Conservation (phyloP, 805 yeast genomes). For the Metschnikowia similis region DNA sequence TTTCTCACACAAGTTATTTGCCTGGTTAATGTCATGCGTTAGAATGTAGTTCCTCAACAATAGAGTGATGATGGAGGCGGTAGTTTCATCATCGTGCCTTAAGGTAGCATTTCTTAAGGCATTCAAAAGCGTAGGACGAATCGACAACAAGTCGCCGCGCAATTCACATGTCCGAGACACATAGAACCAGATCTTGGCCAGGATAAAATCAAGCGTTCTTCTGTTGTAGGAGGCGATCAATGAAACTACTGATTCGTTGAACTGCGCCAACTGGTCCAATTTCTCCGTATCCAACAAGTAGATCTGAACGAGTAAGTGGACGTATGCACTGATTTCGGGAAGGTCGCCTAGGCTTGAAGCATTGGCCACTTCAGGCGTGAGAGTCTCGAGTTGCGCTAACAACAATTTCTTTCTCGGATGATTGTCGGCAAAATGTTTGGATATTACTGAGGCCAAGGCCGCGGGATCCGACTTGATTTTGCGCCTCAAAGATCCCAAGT, state of each 20-base stretch:
- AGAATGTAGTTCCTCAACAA: constrained; percentile 75
- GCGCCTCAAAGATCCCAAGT: constrained; percentile 70
- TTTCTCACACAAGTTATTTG: constrained; percentile 84
- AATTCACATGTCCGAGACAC: constrained; percentile 69
- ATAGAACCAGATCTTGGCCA: constrained; percentile 93
- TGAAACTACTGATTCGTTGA: constrained; percentile 50
- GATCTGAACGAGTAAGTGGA: constrained; percentile 75
- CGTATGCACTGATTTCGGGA: constrained; percentile 77
- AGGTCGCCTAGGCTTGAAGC: constrained; percentile 32
- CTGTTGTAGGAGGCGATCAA: constrained; percentile 65
- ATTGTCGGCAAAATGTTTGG: constrained; percentile 49
- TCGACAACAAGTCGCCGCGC: constrained; percentile 44
- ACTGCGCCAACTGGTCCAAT: constrained; percentile 44
- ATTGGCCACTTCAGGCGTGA: constrained; percentile 26
- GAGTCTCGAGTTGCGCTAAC: constrained; percentile 25
- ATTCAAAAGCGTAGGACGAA: constrained; percentile 65
- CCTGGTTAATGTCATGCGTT: constrained; percentile 79
- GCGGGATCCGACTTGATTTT: constrained; percentile 43
- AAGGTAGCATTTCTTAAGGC: constrained; percentile 85
- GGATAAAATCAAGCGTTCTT: constrained; percentile 78
- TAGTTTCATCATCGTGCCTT: constrained; percentile 89
- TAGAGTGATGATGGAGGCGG: constrained; percentile 81
- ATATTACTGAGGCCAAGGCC: constrained; percentile 53
- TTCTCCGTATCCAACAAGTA: constrained; percentile 63
- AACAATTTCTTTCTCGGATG: constrained; percentile 36